Evolutionary conservation across 331 rosid genomes (phyloP), one percentile per base, ranked within the genome.

Genomic region (Pyracantha coccinea): DNA sequence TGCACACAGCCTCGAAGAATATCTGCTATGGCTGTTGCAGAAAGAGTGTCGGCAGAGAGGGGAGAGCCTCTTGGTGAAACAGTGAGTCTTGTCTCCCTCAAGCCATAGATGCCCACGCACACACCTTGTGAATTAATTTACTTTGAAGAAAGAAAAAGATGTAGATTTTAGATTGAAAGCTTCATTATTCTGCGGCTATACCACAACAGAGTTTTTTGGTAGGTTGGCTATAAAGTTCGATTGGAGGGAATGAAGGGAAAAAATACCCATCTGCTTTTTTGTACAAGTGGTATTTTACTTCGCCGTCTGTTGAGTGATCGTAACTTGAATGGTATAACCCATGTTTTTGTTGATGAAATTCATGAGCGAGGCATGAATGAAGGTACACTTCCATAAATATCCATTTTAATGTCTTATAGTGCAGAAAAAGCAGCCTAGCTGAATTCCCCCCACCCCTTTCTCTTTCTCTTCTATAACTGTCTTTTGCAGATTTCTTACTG

Each of bases 61-160:
- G 90, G 90, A 73, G 90, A 83, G 71, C 83, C 93, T 82, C 97
- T 93, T 53, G 98, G 98, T 69, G 98, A 91, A 78, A 89, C 97
- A 67, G 97, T 91, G 86, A 91, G 98, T 78, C 68, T 72, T 66
- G 35, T 65, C 69, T 77, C 82, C 79, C 72, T 66, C 25, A 61
- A 79, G 77, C 65, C 68, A 80, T 63, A 65, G 52, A 55, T 72
- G 19, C 54, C 5, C 23, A 67, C 77, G 53, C 76, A 79, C 75
- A 63, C 53, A 61, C 52, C 65, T 55, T 14, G 12, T 17, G 61
- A 31, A 52, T 12, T 20, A 52, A 45, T 53, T 28, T 66, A 41
- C 8, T 23, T 15, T 24, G 52, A 47, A 29, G 27, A 21, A 62
- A 72, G 57, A 72, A 64, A 38, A 15, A 9, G 21, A 82, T 71